Base-by-base conservation (phyloP, 306 rosid genomes). In the Cucumis hystrix region DNA sequence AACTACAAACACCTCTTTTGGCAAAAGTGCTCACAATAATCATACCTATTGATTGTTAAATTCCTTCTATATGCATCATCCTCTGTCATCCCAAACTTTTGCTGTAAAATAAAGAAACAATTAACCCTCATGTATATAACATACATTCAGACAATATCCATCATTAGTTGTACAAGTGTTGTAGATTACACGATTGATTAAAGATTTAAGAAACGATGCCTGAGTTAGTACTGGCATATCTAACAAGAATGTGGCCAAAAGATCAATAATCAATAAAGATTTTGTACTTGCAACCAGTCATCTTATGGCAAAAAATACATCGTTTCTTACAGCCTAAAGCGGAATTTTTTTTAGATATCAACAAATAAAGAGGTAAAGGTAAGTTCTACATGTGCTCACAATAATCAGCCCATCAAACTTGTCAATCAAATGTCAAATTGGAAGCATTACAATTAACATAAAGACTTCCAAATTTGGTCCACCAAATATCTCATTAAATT, bases 31-130 rank as follows among this genome's bases (percentile, higher is more conserved):
- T n/a, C n/a, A n/a, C n/a, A n/a, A n/a, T n/a, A n/a, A n/a, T n/a
- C n/a, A 49, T 79, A 90, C 96, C 98, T 94, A 87, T 94, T 94
- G 70, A 94, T 94, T 62, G 97, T 94, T 82, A 94, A 84, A 87
- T 92, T 97, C 87, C 98, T 90, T 87, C 98, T 89, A 83, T 89
- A 88, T 4, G 98, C 97, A 92, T 94, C 98, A 83, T 91, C 91
- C 83, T 92, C 87, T 21, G 98, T 85, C 45, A 96, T 87, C 84
- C 97, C 97, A 87, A 84, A 90, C 8, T 82, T 89, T 87, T 92
- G 97, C 98, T 94, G 91, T 75, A 60, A 82, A 57, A 77, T 78
- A 41, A 71, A 64, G 10, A 8, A 20, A 79, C 16, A 0, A 23
- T 25, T 45, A 43, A 16, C 45, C 56, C 12, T 39, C 66, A 75